These are phyloP conservation scores for Ogataea paraovalis DNA, from an alignment of 805 yeast species.

Conservation along the genomic window DNA sequence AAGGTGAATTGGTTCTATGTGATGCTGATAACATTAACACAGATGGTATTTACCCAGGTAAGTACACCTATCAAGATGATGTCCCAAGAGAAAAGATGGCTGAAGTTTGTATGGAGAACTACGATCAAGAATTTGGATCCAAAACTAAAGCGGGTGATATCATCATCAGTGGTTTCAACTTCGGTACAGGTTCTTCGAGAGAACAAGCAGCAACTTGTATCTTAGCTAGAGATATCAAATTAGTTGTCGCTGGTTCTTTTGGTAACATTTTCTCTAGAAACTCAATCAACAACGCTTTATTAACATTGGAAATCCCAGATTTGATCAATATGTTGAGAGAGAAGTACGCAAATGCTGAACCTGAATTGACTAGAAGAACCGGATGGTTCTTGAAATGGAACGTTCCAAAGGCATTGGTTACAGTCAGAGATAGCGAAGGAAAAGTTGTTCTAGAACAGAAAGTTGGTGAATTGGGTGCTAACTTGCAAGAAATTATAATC, in stretches of 20 bases:
- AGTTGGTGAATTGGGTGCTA: conserved; percentile 94
- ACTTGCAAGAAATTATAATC: conserved; percentile 93
- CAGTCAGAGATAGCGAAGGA: conserved; percentile 64
- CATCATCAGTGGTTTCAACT: conserved; percentile 86
- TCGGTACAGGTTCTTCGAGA: conserved; percentile 98
- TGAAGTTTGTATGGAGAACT: conserved; percentile 98
- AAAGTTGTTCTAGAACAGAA: conserved; percentile 69
- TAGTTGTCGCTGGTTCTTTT: conserved; percentile 95
- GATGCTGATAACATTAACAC: conserved; percentile 97
- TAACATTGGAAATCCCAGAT: conserved; percentile 91
- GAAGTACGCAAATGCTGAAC: conserved; percentile 46
- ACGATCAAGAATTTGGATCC: conserved; percentile 80
- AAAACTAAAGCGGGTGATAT: conserved; percentile 85
- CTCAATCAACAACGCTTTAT: conserved; percentile 91
- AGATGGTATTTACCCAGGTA: conserved; percentile 98
- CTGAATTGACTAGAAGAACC: conserved; percentile 88
- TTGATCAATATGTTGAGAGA: conserved; percentile 74
- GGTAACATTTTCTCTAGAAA: conserved; percentile 96
- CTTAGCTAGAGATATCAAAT: conserved; percentile 85
- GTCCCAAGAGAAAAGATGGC: conserved; percentile 96
- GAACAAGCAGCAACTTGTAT: conserved; percentile 99
- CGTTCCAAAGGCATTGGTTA: conserved; percentile 77
- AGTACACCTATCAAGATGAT: conserved; percentile 97
- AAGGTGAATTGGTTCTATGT: conserved; percentile 91
- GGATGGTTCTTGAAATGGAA: conserved; percentile 94